These are phyloP conservation scores for Ilyonectria sp. DNA, from an alignment of 2,329 filamentous ascomycete species.

Conservation along the genomic window DNA sequence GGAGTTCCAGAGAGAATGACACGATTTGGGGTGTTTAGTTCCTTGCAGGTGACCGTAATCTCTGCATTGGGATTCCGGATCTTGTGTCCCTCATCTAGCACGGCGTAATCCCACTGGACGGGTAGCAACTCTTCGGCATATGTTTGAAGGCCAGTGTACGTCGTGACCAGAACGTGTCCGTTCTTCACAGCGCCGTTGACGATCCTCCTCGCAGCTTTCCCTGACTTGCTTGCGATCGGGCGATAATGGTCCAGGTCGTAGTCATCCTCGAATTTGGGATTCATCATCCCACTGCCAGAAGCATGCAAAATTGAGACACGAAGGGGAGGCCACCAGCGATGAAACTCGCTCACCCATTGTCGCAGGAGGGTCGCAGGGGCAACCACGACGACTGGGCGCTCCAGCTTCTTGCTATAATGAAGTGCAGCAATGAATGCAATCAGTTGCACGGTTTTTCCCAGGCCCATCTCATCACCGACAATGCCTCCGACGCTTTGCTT, in stretches of 20 bases:
- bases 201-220: constrained; percentile 81
- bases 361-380: constrained; percentile 95
- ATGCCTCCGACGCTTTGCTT: constrained; percentile 93
- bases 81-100: constrained; percentile 97
- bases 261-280: constrained; percentile 75
- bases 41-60: constrained; percentile 96
- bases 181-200: constrained; percentile 86
- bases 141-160: constrained; percentile 94
- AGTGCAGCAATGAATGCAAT: constrained; percentile 89
- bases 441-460: constrained; percentile 89
- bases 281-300: constrained; percentile 96
- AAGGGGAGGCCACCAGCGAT: constrained; percentile 99
- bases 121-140: constrained; percentile 88
- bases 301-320: constrained; percentile 95
- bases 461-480: constrained; percentile 96
- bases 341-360: constrained; percentile 99
- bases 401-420: constrained; percentile 90
- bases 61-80: constrained; percentile 97
- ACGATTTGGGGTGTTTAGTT: constrained; percentile 89
- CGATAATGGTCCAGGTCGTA: constrained; percentile 63
- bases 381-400: constrained; percentile 90
- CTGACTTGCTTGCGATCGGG: constrained; percentile 52
- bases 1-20: constrained; percentile 96
- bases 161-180: constrained; percentile 95
- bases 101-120: constrained; percentile 92